Percentiles rank a stretch among this genome's conserved stretches.
Conservation (phyloP, 2,329 filamentous ascomycete species). For the Colletotrichum sp. region DNA sequence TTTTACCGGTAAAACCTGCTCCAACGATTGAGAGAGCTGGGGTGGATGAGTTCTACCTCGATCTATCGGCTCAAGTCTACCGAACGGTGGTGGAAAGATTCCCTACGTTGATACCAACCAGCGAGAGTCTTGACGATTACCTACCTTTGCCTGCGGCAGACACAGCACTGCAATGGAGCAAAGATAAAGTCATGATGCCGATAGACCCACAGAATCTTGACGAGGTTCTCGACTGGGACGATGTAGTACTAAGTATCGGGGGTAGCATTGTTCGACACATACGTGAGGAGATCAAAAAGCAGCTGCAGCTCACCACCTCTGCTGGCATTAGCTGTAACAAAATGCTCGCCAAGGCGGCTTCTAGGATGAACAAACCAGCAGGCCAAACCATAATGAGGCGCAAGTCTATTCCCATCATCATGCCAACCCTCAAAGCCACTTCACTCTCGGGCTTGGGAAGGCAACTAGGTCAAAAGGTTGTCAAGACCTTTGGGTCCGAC, state of each 20-base stretch:
- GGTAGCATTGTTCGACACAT: background rate
- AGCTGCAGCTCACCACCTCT: background rate
- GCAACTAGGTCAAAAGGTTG: background rate
- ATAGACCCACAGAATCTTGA: accelerated
- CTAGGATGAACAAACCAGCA: background rate
- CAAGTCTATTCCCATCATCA: background rate
- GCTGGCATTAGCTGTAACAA: background rate
- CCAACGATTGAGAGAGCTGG: background rate
- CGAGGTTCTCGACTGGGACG: background rate
- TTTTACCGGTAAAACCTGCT: background rate
- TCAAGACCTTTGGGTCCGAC: background rate
- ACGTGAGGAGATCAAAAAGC: background rate
- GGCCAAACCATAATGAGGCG: background rate
- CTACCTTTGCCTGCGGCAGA: background rate
- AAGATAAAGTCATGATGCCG: background rate
- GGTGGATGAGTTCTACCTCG: background rate
- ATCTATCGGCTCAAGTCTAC: background rate
- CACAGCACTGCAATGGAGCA: background rate
- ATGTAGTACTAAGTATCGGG: background rate
- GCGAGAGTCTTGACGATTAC: background rate
- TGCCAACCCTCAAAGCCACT: background rate
- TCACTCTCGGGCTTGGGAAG: background rate
- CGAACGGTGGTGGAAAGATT: background rate
- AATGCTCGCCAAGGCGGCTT: background rate
- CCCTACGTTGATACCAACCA: background rate